These are phyloP conservation scores for Tausonia pullulans DNA, from an alignment of 1,284 basidiomycete genomes.

Conservation along the genomic window DNA sequence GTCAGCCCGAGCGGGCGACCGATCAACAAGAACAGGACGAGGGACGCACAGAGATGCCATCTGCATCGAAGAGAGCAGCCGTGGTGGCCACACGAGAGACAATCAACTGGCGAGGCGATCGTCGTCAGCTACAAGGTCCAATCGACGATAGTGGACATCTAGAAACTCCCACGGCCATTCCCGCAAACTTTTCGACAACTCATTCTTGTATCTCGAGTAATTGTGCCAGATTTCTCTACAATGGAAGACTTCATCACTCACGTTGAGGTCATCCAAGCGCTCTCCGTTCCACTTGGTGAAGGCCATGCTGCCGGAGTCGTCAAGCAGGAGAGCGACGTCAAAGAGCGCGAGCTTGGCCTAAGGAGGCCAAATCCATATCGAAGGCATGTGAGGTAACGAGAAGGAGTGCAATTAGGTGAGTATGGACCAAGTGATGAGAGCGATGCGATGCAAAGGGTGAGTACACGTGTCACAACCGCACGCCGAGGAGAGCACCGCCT, in stretches of 20 bases:
- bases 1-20: background rate
- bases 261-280: constrained; percentile 33
- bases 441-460: no score
- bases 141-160: no score
- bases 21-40: background rate
- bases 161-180: background rate
- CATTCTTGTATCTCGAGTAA: no score
- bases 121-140: constrained; percentile 19
- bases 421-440: no score
- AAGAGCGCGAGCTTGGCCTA: constrained; percentile 35
- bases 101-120: constrained; percentile 32
- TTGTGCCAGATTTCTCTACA: no score
- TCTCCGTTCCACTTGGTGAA: constrained; percentile 30
- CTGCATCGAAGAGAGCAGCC: constrained; percentile 37
- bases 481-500: no score
- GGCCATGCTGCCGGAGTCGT: constrained; percentile 36
- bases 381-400: no score
- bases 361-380: no score
- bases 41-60: constrained; percentile 35
- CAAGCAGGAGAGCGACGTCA: constrained; percentile 34
- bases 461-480: no score
- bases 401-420: no score
- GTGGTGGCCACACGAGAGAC: constrained; percentile 31
- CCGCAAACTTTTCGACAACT: background rate
- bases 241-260: background rate